Base-by-base conservation (phyloP, 2,329 filamentous ascomycete species). In the Ophidiomyces ophidiicola region DNA sequence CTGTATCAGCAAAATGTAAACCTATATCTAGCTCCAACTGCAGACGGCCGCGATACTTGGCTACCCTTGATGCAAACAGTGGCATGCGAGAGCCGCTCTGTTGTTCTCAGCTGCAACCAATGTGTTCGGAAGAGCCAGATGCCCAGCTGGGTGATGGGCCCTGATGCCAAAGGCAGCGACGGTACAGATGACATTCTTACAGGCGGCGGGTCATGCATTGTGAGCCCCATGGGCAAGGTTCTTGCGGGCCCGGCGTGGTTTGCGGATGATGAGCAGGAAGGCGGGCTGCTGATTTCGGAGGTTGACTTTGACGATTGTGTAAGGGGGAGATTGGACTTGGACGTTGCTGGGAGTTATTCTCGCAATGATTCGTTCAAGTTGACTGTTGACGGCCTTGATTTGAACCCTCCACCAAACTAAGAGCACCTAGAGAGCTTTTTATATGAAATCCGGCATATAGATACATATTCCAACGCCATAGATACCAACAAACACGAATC, bases 1-100 rank as follows among this genome's bases (percentile, higher is more conserved):
- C 68, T 94, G 25, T 96, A 94, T 59, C 72, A 76, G 2, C 88
- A 94, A 59, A 93, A 93, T 54, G 77, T 94, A 52, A 93, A 93
- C 57, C 64, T 94, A 8, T 94, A 88, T 60, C 74, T 94, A 1
- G 86, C 87, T 0, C 88, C 88, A 0, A 94, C 87, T 0, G 87
- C 87, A 1, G 88, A 94, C 62, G 74, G 70, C 14, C 71, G 87
- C 44, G 82, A 88, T 51, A 77, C 82, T 0, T 96, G 88, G 88
- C 61, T 83, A 17, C 64, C 76, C 0, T 65, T 92, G n/a, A 80
- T 94, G 76, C 72, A 80, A 36, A 93, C 86, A 0, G 69, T 90
- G 5, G 86, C 76, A 2, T 70, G 75, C 38, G 88, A 96, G 59
- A 82, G 86, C 0, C 71, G 87, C 14, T 83, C 83, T 49, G 87